Conservation (phyloP, 148 eudicot species). For the Bassia scoparia region DNA sequence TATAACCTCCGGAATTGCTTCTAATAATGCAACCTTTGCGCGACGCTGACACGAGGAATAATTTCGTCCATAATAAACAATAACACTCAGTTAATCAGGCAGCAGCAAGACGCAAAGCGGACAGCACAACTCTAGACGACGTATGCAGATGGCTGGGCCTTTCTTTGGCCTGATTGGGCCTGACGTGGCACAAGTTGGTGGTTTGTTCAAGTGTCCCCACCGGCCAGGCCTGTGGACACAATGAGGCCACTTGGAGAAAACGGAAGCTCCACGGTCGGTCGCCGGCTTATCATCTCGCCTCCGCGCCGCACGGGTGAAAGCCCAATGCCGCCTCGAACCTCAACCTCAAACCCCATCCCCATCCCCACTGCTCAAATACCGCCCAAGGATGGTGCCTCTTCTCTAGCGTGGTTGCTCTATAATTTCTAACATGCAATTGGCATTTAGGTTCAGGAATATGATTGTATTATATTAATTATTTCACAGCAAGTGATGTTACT, state of each 20-base stretch:
- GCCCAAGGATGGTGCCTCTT: conserved; percentile 21
- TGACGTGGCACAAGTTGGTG: conserved; percentile 46
- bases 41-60: background rate
- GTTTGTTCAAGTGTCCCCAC: conserved; percentile 63
- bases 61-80: background rate
- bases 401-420: background rate
- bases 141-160: conserved; percentile 5
- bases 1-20: no score
- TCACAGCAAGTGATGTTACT: no score
- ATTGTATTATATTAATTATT: background rate
- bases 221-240: conserved; percentile 82
- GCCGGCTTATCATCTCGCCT: no score
- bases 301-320: background rate
- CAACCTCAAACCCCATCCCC: no score
- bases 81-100: background rate
- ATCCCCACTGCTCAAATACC: conserved; percentile 27
- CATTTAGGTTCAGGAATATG: conserved; percentile 61
- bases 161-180: conserved; percentile 14
- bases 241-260: conserved; percentile 77
- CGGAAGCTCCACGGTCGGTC: conserved; percentile 11
- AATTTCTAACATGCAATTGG: conserved; percentile 37
- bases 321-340: conserved; percentile 38
- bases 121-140: background rate
- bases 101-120: background rate
- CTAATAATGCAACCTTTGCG: no score